Evolutionary conservation across 2,329 filamentous ascomycete species (phyloP).

Genomic region (Claviceps cyperi): DNA sequence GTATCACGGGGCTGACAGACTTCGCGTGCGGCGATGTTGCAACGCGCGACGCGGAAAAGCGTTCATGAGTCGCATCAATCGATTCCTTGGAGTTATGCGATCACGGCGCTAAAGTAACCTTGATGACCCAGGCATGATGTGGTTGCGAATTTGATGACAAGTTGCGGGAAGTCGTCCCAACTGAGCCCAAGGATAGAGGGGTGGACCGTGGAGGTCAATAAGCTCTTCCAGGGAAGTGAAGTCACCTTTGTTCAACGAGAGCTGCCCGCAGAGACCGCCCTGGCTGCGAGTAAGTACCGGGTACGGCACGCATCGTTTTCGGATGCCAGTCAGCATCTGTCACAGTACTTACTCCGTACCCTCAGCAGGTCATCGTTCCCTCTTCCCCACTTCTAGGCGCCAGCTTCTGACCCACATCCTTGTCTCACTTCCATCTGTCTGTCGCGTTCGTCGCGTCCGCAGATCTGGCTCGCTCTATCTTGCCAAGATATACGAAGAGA

Average conservation of each 20-base stretch:
- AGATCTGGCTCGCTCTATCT: not conserved
- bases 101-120: conserved; percentile 23
- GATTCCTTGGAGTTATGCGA: conserved; percentile 25
- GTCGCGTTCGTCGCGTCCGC: conserved; percentile 15
- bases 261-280: conserved; percentile 11
- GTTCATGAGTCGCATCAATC: conserved; percentile 30
- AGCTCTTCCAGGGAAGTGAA: conserved; percentile 20
- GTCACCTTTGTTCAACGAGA: conserved; percentile 12
- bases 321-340: conserved; percentile 1
- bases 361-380: conserved; percentile 3
- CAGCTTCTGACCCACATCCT: not conserved
- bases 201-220: conserved; percentile 15
- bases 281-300: not conserved
- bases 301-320: not conserved
- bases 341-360: conserved; percentile 9
- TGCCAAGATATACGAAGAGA: not conserved
- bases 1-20: conserved; percentile 10
- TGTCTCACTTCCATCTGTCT: conserved; percentile 5
- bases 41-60: conserved; percentile 28
- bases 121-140: conserved; percentile 31
- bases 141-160: conserved; percentile 26
- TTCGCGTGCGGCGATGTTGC: conserved; percentile 34
- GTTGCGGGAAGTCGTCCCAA: conserved; percentile 9
- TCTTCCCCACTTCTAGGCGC: conserved; percentile 4
- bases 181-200: conserved; percentile 12